phyloP scores from a whole-genome alignment of 23 red algal genomes.

The Gracilaria domingensis region DNA sequence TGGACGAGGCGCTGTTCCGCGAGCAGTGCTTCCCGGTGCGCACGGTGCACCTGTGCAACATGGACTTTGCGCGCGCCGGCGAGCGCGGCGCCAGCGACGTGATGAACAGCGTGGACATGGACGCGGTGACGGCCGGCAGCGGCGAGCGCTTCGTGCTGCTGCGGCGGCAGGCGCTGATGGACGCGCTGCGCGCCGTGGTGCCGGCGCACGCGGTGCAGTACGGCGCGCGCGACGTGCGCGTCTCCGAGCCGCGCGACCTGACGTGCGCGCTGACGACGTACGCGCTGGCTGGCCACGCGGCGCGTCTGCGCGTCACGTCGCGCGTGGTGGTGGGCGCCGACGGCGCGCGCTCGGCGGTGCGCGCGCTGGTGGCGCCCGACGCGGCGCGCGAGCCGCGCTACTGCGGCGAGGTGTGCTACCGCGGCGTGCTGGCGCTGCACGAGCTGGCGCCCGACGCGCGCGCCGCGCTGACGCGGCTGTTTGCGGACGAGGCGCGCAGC shows the following conservation, averaged over 20 bases:
- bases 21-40: slow-evolving; percentile 32
- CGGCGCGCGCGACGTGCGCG: slow-evolving; percentile 18
- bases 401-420: slow-evolving; percentile 81
- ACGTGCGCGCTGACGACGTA: background rate
- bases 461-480: background rate
- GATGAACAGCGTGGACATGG: slow-evolving; percentile 68
- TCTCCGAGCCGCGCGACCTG: slow-evolving; percentile 1
- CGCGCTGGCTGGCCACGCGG: background rate
- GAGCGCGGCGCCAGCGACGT: background rate
- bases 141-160: slow-evolving; percentile 58
- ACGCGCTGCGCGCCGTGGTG: slow-evolving; percentile 14
- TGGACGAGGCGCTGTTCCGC: slow-evolving; percentile 25
- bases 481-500: slow-evolving; percentile 6
- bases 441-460: background rate
- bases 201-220: slow-evolving; percentile 26
- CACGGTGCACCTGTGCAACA: slow-evolving; percentile 63
- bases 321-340: slow-evolving; percentile 81
- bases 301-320: background rate
- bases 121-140: slow-evolving; percentile 45
- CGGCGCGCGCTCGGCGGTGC: slow-evolving; percentile 65
- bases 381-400: slow-evolving; percentile 35
- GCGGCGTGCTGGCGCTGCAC: slow-evolving; percentile 46
- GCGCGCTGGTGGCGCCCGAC: slow-evolving; percentile 33
- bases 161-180: slow-evolving; percentile 29
- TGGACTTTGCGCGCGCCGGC: background rate